Percentiles rank a stretch among this genome's conserved stretches.
These are phyloP conservation scores for Fusarium xyrophilum DNA, from an alignment of 2,329 filamentous ascomycete species.

Conservation along the genomic window DNA sequence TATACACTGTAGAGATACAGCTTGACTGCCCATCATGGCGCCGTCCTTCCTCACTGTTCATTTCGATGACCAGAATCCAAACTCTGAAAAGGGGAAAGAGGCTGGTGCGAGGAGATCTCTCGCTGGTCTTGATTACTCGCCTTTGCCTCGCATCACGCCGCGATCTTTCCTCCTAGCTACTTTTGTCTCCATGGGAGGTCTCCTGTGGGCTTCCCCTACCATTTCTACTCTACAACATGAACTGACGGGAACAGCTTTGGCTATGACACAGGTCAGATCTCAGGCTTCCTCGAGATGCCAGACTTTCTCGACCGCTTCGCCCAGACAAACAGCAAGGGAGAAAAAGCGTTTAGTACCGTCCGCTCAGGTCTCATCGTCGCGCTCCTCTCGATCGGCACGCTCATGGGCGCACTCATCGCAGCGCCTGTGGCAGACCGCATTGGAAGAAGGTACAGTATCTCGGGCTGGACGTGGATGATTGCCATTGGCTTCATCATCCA, in stretches of 20 bases:
- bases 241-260: constrained; percentile 43
- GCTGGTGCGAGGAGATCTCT: constrained; percentile 45
- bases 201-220: background rate
- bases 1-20: background rate
- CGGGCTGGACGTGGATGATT: constrained; percentile 65
- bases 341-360: constrained; percentile 57
- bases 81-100: constrained; percentile 45
- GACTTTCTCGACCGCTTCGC: constrained; percentile 63
- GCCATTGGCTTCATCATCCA: constrained; percentile 73
- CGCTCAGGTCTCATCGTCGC: constrained; percentile 66
- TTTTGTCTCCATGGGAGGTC: constrained; percentile 54
- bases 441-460: constrained; percentile 69
- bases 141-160: constrained; percentile 50
- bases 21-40: constrained; percentile 26
- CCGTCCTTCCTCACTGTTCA: constrained; percentile 41
- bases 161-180: constrained; percentile 49
- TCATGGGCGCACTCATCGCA: constrained; percentile 65
- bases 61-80: constrained; percentile 54
- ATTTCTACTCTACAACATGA: too few species aligned
- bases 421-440: constrained; percentile 70
- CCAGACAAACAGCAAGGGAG: constrained; percentile 48
- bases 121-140: constrained; percentile 54
- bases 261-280: constrained; percentile 62
- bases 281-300: constrained; percentile 64
- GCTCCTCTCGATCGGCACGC: constrained; percentile 65